phyloP scores from a whole-genome alignment of 2,329 filamentous ascomycete species.

The Diatrype stigma region DNA sequence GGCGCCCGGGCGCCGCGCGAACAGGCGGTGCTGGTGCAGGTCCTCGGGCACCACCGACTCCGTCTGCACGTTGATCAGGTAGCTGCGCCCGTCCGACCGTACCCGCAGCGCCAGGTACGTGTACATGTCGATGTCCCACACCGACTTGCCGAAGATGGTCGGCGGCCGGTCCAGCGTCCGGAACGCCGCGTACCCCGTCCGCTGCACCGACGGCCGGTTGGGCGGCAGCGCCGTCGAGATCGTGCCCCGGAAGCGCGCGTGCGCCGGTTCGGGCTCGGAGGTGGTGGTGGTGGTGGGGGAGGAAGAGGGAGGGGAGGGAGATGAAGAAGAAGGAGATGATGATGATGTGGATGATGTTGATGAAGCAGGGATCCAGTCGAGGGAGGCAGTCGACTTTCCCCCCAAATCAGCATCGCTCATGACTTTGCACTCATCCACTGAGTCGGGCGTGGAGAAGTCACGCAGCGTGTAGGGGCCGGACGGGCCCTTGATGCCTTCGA shows the following conservation, averaged over 20 bases:
- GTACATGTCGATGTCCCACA: conserved; percentile 91
- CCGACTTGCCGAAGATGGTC: conserved; percentile 78
- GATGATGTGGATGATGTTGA: too few relatives aligned
- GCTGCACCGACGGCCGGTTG: conserved; percentile 68
- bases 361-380: conserved; percentile 60
- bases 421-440: conserved; percentile 58
- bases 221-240: conserved; percentile 83
- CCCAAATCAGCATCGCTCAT: conserved; percentile 87
- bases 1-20: conserved; percentile 70
- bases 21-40: conserved; percentile 89
- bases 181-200: conserved; percentile 86
- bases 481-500: conserved; percentile 65
- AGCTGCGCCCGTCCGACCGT: conserved; percentile 85
- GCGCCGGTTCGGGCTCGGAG: conserved; percentile 28
- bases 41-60: conserved; percentile 93
- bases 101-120: conserved; percentile 81
- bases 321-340: too few relatives aligned
- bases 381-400: conserved; percentile 70
- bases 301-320: too few relatives aligned
- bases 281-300: conserved; percentile 14
- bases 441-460: conserved; percentile 51
- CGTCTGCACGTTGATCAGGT: conserved; percentile 93
- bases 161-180: conserved; percentile 71
- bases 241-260: conserved; percentile 78
- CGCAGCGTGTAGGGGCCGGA: conserved; percentile 61